Base-by-base conservation (phyloP, 805 yeast species). In the Ogataea nitratoaversa region DNA sequence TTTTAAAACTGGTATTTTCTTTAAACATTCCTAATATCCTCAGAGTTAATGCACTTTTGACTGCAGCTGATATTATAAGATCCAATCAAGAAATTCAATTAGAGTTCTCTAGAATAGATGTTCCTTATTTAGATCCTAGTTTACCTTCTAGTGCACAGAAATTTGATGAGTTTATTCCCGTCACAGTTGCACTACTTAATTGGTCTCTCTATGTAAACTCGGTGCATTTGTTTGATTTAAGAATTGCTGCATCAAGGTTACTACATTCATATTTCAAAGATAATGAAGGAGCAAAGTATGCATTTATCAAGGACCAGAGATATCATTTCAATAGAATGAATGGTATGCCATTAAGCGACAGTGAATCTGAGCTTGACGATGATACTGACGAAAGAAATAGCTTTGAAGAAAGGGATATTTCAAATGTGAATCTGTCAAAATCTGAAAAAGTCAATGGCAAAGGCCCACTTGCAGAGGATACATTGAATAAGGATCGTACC, bases 121-220 rank as follows among this genome's bases (percentile, higher is more conserved):
- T 93, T 7, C 99, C 99, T 0, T 87, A 82, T 56, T 70, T 90
- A 40, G 97, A 88, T 54, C 88, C 96, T 9, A 51, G 58, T 37
- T 46, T 63, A 32, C 67, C 67, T 9, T 19, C 42, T 2, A 14
- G 52, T 8, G 59, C 59, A 7, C 67, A 62, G 42, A 57, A 48
- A 40, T 57, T 53, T 40, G 65, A 57, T 12, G 56, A 50, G 2
- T 37, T 74, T 1, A 62, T 87, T 2, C 91, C 97, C 0, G 95
- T 86, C 0, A 70, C 83, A 0, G 69, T 73, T 22, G 88, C 95
- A 0, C 66, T 93, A 36, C 54, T 91, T 23, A 82, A 84, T 47
- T 93, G 99, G 99, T 72, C 87, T 25, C 63, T 91, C 7, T 74
- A 69, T 43, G 76, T 81, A 4, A 86, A 85, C 48, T 87, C 97